These are phyloP conservation scores for Hura crepitans DNA, from an alignment of 441 rosid species.

Conservation along the genomic window DNA sequence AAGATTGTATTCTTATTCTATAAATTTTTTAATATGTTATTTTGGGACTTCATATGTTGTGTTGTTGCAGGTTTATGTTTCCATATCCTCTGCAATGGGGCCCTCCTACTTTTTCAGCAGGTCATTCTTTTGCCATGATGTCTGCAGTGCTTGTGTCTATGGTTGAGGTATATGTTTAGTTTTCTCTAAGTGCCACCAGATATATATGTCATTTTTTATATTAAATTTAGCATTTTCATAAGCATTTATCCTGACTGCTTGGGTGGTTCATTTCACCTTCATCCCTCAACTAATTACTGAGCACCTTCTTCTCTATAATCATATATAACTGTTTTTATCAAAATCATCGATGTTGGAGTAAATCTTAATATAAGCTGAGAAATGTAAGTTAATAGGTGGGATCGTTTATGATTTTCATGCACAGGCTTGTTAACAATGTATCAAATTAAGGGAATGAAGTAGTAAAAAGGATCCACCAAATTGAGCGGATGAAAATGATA, in stretches of 20 bases:
- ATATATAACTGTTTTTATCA: too few relatives aligned
- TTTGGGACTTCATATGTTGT: slow-evolving; percentile 11
- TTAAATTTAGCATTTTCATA: too few relatives aligned
- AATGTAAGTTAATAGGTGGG: too few relatives aligned
- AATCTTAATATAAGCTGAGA: too few relatives aligned
- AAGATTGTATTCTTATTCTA: not conserved
- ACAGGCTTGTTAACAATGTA: not conserved
- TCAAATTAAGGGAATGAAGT: not conserved
- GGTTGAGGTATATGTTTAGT: slow-evolving; percentile 55
- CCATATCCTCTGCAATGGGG: slow-evolving; percentile 99
- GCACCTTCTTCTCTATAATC: not conserved
- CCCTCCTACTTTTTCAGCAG: slow-evolving; percentile 92
- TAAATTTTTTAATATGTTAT: slow-evolving; percentile 6
- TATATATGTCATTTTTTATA: slow-evolving; percentile 5
- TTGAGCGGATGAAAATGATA: too few relatives aligned
- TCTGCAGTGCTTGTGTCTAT: slow-evolving; percentile 91
- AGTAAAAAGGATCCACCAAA: too few relatives aligned
- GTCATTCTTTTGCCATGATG: slow-evolving; percentile 96
- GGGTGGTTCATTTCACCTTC: not conserved
- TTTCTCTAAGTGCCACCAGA: not conserved
- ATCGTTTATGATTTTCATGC: too few relatives aligned
- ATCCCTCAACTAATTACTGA: too few relatives aligned
- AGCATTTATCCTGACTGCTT: slow-evolving; percentile 16
- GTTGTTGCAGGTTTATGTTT: slow-evolving; percentile 64
- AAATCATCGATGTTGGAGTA: too few relatives aligned